Evolutionary conservation across 2,329 filamentous ascomycete genomes (phyloP).

Genomic region (Nectriaceae sp.): DNA sequence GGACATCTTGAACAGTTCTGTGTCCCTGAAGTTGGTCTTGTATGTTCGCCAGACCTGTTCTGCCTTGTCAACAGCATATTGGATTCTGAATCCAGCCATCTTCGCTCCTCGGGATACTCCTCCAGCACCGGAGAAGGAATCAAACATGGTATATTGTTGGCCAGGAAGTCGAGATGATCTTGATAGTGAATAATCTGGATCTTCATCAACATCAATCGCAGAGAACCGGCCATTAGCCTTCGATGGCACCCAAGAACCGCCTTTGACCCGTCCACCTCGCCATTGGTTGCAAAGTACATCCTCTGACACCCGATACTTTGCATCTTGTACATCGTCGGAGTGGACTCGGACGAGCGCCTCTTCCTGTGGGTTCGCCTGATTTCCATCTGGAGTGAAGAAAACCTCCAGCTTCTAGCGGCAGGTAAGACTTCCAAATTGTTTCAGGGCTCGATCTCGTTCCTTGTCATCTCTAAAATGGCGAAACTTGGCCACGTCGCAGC

Average conservation of each 20-base stretch:
- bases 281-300: constrained; percentile 36
- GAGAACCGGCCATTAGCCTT: background rate
- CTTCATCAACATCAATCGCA: constrained; percentile 24
- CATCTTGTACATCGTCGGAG: constrained; percentile 31
- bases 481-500: constrained; percentile 25
- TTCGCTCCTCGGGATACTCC: constrained; percentile 68
- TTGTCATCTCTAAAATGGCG: constrained; percentile 8
- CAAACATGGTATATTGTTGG: constrained; percentile 66
- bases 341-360: constrained; percentile 38
- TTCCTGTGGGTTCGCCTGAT: constrained; percentile 32
- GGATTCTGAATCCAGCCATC: constrained; percentile 56
- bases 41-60: constrained; percentile 59
- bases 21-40: constrained; percentile 55
- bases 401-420: constrained; percentile 51
- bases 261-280: constrained; percentile 29
- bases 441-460: constrained; percentile 16
- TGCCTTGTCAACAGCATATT: constrained; percentile 66
- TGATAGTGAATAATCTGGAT: constrained; percentile 9
- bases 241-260: constrained; percentile 34
- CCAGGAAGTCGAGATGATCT: constrained; percentile 14
- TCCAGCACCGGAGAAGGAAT: constrained; percentile 73
- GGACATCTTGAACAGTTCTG: constrained; percentile 49
- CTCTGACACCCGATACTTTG: constrained; percentile 31
- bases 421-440: constrained; percentile 43
- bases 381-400: constrained; percentile 24